Evolutionary conservation across 1,139 yeast genomes (phyloP).

Genomic region (Debaryomyces coudertii): DNA sequence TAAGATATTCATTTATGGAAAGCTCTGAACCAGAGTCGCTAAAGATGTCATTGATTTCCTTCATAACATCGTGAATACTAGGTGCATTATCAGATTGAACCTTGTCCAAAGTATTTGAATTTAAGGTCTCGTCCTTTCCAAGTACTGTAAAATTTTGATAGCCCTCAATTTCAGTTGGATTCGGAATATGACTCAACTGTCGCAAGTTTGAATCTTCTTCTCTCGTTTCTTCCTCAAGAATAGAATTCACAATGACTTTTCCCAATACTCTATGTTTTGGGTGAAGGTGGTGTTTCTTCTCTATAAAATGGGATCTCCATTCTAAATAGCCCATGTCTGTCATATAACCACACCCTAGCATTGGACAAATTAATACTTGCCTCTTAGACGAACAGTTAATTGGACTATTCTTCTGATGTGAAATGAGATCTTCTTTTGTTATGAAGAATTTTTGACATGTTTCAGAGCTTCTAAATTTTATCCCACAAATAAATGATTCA

Average conservation of each 20-base stretch:
- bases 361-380: constrained; percentile 43
- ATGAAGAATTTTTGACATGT: constrained; percentile 26
- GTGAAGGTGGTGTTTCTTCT: constrained; percentile 22
- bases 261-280: constrained; percentile 12
- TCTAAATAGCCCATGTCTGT: constrained; percentile 41
- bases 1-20: constrained; percentile 9
- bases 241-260: neutral
- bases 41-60: constrained; percentile 18
- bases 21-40: constrained; percentile 18
- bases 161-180: neutral
- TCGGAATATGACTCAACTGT: neutral
- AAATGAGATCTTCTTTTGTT: constrained; percentile 19
- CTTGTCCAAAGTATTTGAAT: neutral
- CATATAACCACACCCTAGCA: constrained; percentile 46
- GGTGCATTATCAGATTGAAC: neutral
- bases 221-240: neutral
- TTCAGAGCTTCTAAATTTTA: constrained; percentile 10
- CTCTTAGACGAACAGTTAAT: constrained; percentile 29
- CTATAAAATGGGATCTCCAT: constrained; percentile 37
- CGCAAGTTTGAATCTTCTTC: neutral
- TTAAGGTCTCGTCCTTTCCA: neutral
- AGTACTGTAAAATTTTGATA: neutral
- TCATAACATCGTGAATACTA: constrained; percentile 3
- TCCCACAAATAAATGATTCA: constrained; percentile 22
- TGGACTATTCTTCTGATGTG: constrained; percentile 25